Base-by-base conservation (phyloP, 495 filamentous ascomycete species). In the Xylaria longipes region DNA sequence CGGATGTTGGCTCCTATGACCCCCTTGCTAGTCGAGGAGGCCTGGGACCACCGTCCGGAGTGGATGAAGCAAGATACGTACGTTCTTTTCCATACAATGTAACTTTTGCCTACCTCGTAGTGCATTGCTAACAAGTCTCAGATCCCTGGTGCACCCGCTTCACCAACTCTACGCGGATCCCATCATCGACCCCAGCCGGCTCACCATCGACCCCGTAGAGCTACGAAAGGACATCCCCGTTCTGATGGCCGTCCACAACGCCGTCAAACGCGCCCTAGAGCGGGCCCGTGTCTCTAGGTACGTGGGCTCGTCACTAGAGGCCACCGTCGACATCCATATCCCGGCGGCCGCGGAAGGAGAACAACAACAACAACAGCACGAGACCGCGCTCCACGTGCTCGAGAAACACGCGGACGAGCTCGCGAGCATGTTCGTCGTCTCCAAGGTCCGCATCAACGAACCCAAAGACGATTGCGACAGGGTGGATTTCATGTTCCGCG, bases 1-100 rank as follows among this genome's bases (percentile, higher is more conserved):
- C 87, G 90, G 62, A 91, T 95, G 79, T 84, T 98, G 33, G 88
- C 87, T 7, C 95, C 96, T 3, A 86, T 98, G 70, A 92, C 91
- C 22, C 96, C 96, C 0, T 79, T 95, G 39, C 86, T 99, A 4
- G 90, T 97, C 12, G 92, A 96, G 76, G 97, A 98, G 81, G 89
- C 93, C 1, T 97, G 93, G 93, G 89, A 91, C 15, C 87, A 94
- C 79, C 86, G 89, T 1, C 91, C 95, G 0, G 82, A 84, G 48
- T 84, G 82, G 71, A 80, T 97, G 78, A 89, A 89, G 72, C 76
- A 85, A 22, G 81, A 85, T 8, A 20, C 65, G 74, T 79, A 69
- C 8, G 77, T 37, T 78, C 41, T 56, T 22, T 5, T 2, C 11
- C 12, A 5, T 17, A 14, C 25, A 12, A 33, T 65, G 72, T n/a